Base-by-base conservation (phyloP, 768 basidiomycete genomes). In the Boletus rubropictus region DNA sequence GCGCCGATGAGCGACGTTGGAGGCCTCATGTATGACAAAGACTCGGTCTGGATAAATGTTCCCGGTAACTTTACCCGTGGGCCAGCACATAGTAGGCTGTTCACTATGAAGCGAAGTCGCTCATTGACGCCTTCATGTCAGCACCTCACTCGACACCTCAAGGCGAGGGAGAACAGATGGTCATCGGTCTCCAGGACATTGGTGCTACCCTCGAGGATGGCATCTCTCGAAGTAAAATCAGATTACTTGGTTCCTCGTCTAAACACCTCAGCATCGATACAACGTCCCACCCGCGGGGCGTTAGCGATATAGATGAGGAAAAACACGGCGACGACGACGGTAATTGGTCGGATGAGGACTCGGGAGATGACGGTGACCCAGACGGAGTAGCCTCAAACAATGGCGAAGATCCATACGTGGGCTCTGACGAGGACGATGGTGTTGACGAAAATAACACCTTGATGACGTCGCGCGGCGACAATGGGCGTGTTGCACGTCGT, bases 1-100 rank as follows among this genome's bases (percentile, higher is more conserved):
- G 96, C 96, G 14, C 96, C 96, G 1, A 98, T 99, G 96, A 96
- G 93, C 65, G 95, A 97, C 59, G 86, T 97, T 2, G 95, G 95
- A 10, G 96, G 95, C 3, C 81, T 99, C 45, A 81, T 89, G 68
- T 98, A 95, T 62, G 96, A 99, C 72, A 98, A 97, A 66, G 95
- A 98, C 61, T 91, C 93, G 0, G 94, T 99, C 3, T 99, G 89
- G 77, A 86, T 99, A 54, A 98, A 98, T 64, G 94, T 98, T 9
- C 88, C 92, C 11, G 96, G 96, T 1, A 95, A 79, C 59, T 99
- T 99, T 63, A 85, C 89, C 12, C 75, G 85, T 50, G 84, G 81
- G n/a, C 81, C 79, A 54, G 69, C 67, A 7, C 82, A 84, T 49
- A 75, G 86, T 84, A 58, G 45, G 77, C 56, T 17, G 24, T 31